phyloP scores from a whole-genome alignment of 176 grass and related monocot genomes.

The Musa beccarii region DNA sequence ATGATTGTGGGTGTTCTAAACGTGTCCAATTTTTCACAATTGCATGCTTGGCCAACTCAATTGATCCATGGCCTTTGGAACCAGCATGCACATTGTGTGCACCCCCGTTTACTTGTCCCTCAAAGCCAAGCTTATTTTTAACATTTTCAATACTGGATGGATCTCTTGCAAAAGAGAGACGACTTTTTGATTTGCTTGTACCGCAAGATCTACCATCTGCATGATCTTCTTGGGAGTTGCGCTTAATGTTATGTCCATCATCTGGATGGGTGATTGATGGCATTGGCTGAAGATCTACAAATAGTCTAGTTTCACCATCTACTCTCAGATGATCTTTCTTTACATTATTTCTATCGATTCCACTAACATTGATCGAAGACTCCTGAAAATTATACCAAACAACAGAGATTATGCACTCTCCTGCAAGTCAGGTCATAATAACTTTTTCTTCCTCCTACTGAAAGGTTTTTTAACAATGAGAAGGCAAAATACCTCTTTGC shows the following conservation, averaged over 20 bases:
- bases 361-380: conserved; percentile 21
- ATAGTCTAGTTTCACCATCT: conserved; percentile 42
- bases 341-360: conserved; percentile 25
- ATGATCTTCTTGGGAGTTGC: conserved; percentile 37
- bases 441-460: neutral
- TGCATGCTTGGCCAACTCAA: conserved; percentile 30
- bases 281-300: conserved; percentile 44
- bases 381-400: conserved; percentile 37
- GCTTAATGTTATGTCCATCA: conserved; percentile 28
- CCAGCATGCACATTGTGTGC: neutral
- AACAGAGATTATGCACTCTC: conserved; percentile 2
- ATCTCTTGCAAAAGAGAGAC: conserved; percentile 20
- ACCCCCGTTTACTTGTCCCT: conserved; percentile 32
- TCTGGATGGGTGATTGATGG: conserved; percentile 29
- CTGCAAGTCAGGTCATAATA: neutral
- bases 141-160: conserved; percentile 22
- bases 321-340: conserved; percentile 25
- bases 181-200: conserved; percentile 39
- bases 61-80: conserved; percentile 27
- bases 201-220: conserved; percentile 27
- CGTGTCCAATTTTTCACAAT: conserved; percentile 72
- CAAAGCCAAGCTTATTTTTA: conserved; percentile 34
- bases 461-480: neutral
- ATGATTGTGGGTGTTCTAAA: conserved; percentile 69
- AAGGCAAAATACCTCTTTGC: conserved; percentile 27